Conservation (phyloP, 2,329 filamentous ascomycete genomes). For the Ustulina deusta region DNA sequence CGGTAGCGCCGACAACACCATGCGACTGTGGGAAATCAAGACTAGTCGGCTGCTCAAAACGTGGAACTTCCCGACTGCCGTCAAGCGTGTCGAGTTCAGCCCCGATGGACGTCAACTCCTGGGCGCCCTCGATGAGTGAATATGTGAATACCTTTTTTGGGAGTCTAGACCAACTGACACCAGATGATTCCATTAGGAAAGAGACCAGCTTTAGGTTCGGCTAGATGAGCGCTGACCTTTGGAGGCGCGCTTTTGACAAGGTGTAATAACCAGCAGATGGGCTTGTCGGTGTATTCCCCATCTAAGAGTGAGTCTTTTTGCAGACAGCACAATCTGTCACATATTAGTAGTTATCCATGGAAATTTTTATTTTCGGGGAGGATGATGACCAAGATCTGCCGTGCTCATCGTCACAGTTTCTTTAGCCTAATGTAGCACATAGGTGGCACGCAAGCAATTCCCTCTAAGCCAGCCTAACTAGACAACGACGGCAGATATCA, state of each 20-base stretch:
- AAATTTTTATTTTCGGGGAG: not conserved
- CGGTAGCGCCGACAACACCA: conserved; percentile 97
- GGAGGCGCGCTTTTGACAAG: not conserved
- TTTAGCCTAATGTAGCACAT: not conserved
- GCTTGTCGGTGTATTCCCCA: not conserved
- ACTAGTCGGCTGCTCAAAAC: conserved; percentile 93
- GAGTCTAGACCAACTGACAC: conserved; percentile 41
- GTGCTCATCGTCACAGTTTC: not conserved
- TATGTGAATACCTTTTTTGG: conserved; percentile 36
- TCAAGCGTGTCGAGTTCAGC: conserved; percentile 98
- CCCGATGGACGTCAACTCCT: conserved; percentile 91
- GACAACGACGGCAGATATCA: not conserved
- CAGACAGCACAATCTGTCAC: not conserved
- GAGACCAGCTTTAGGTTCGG: conserved; percentile 50
- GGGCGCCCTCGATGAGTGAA: conserved; percentile 67
- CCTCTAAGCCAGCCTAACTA: not conserved
- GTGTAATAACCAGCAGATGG: conserved; percentile 1
- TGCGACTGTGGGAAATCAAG: conserved; percentile 96
- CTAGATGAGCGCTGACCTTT: conserved; percentile 3
- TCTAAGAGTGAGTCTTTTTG: not conserved
- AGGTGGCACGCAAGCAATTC: not conserved
- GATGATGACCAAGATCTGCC: not conserved
- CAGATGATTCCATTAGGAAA: conserved; percentile 40
- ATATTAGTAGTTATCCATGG: not conserved
- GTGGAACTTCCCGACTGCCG: conserved; percentile 96